Evolutionary conservation across 345 rosid genomes (phyloP).

Genomic region (Euphorbia tirucalli): DNA sequence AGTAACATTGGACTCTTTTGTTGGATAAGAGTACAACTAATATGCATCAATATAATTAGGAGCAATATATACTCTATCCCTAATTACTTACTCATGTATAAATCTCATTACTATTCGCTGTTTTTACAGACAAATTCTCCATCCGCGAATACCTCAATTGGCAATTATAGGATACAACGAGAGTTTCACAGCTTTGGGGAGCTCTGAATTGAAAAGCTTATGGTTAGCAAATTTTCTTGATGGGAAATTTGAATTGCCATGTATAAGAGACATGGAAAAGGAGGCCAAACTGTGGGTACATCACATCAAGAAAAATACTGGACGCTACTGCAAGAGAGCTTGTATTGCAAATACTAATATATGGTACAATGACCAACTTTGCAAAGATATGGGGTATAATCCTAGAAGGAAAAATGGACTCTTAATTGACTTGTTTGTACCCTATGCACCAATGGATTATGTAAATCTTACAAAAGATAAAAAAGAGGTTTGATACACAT

Average conservation of each 20-base stretch:
- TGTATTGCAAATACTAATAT: conserved; percentile 35
- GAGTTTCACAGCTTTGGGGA: background rate
- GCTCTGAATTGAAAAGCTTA: conserved; percentile 38
- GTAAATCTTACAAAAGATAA: conserved; percentile 13
- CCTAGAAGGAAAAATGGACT: conserved; percentile 39
- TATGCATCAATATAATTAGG: too few species aligned
- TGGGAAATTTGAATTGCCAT: conserved; percentile 34
- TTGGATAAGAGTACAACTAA: too few species aligned
- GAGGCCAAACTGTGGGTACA: conserved; percentile 30
- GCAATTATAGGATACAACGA: conserved; percentile 19
- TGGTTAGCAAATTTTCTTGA: conserved; percentile 43
- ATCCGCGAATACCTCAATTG: conserved; percentile 38
- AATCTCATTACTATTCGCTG: background rate
- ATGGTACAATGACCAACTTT: conserved; percentile 44
- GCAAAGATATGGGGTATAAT: conserved; percentile 43
- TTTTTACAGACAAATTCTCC: conserved; percentile 24
- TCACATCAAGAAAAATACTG: conserved; percentile 30
- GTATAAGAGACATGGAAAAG: conserved; percentile 37
- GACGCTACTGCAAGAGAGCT: conserved; percentile 25
- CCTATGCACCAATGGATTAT: conserved; percentile 43
- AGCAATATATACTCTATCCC: too few species aligned
- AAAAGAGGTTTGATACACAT: too few species aligned
- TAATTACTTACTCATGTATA: too few species aligned
- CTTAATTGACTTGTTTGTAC: conserved; percentile 34
- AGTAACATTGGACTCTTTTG: too few species aligned